Conservation (phyloP, 2,329 filamentous ascomycete species). For the Apiospora koreana region DNA sequence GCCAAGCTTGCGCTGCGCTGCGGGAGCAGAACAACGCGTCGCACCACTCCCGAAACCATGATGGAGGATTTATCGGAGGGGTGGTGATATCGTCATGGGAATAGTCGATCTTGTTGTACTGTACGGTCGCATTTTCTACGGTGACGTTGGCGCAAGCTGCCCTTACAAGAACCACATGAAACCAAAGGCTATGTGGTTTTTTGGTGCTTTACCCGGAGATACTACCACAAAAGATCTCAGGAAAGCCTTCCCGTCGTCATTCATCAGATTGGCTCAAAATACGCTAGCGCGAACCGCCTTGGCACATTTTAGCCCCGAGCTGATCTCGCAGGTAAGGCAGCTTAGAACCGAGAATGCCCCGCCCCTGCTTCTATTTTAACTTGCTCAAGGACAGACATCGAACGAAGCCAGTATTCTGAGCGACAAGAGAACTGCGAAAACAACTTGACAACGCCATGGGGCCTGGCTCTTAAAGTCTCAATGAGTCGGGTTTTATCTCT, state of each 20-base stretch:
- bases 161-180: not conserved
- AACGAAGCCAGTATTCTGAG: too few relatives aligned
- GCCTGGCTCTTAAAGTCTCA: not conserved
- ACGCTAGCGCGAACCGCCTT: conserved; percentile 2
- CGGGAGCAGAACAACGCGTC: conserved; percentile 49
- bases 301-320: not conserved
- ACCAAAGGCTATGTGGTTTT: not conserved
- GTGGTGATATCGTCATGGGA: conserved; percentile 22
- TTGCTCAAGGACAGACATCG: not conserved
- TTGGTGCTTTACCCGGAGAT: not conserved
- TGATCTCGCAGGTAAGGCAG: not conserved
- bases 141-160: conserved; percentile 5
- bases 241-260: conserved; percentile 10
- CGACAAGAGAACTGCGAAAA: not conserved
- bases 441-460: not conserved
- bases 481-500: not conserved
- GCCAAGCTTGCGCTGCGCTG: conserved; percentile 40
- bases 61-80: conserved; percentile 27
- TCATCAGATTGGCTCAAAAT: conserved; percentile 5
- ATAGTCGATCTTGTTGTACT: conserved; percentile 14
- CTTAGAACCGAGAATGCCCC: not conserved
- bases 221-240: conserved; percentile 6
- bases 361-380: not conserved
- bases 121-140: conserved; percentile 21
- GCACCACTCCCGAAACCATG: conserved; percentile 53